phyloP scores from a whole-genome alignment of 257 asterid genomes.

The Solanum gracilifrons region DNA sequence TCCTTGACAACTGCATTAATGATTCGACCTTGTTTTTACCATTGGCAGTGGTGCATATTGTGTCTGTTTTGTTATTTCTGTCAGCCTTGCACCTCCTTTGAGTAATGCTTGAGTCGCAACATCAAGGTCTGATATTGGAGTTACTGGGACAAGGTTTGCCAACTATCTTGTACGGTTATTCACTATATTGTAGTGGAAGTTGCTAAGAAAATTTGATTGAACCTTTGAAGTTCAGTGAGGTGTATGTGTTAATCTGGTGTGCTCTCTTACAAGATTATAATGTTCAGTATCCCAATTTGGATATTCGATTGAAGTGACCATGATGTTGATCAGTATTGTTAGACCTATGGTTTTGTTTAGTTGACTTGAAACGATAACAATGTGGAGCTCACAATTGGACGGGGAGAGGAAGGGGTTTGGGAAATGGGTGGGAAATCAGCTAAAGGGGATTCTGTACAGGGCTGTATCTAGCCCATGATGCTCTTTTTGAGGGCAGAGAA shows the following conservation, averaged over 20 bases:
- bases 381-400: background rate
- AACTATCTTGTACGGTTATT: background rate
- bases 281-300: background rate
- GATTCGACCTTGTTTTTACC: background rate
- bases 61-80: background rate
- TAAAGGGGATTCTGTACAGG: background rate
- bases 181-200: background rate
- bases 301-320: background rate
- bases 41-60: background rate
- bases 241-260: background rate
- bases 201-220: background rate
- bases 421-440: background rate
- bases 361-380: background rate
- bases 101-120: background rate
- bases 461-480: background rate
- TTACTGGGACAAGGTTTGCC: background rate
- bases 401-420: background rate
- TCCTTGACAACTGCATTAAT: background rate
- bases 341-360: background rate
- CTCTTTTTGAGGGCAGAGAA: background rate
- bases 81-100: background rate
- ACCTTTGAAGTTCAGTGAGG: background rate
- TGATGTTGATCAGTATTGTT: background rate
- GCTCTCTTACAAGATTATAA: background rate
- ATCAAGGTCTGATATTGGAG: background rate